These are phyloP conservation scores for Curvularia lunata DNA, from an alignment of 2,329 filamentous ascomycete species.

Conservation along the genomic window DNA sequence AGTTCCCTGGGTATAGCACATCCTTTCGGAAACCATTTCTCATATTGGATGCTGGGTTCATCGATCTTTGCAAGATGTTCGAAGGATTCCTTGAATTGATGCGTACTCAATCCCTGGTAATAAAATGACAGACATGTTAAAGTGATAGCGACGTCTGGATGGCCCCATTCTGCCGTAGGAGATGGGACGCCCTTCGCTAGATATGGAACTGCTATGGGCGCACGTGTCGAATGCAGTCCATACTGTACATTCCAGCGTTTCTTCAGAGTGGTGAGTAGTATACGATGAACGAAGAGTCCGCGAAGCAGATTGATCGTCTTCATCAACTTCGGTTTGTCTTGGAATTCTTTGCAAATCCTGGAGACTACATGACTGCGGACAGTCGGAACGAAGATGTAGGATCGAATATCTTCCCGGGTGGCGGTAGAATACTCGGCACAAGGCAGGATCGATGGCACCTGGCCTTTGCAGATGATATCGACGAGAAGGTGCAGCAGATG, in stretches of 20 bases:
- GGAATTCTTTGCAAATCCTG: slow-evolving; percentile 39
- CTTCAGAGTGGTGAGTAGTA: slow-evolving; percentile 65
- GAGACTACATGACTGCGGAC: slow-evolving; percentile 23
- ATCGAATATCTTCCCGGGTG: slow-evolving; percentile 31
- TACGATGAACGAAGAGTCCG: slow-evolving; percentile 65
- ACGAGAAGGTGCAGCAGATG: slow-evolving; percentile 39
- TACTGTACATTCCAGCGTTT: slow-evolving; percentile 73
- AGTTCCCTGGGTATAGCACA: slow-evolving; percentile 55
- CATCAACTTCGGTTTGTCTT: slow-evolving; percentile 52
- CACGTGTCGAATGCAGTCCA: slow-evolving; percentile 54
- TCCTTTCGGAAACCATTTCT: slow-evolving; percentile 58
- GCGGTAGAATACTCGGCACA: slow-evolving; percentile 28
- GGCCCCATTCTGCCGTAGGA: slow-evolving; percentile 69
- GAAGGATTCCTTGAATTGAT: slow-evolving; percentile 60
- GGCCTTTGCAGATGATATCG: slow-evolving; percentile 40
- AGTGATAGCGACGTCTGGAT: slow-evolving; percentile 64
- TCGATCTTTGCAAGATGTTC: slow-evolving; percentile 61
- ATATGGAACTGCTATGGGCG: slow-evolving; percentile 69
- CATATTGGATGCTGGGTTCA: slow-evolving; percentile 64
- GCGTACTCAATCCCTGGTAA: slow-evolving; percentile 60
- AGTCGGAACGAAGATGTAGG: slow-evolving; percentile 42
- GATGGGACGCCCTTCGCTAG: slow-evolving; percentile 68
- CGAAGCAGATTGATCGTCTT: slow-evolving; percentile 62
- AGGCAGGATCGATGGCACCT: slow-evolving; percentile 30
- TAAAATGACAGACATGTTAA: slow-evolving; percentile 64